Evolutionary conservation across 1,284 basidiomycete genomes (phyloP), one percentile per base, ranked within the genome.

Genomic region (Ceratobasidium sp.): DNA sequence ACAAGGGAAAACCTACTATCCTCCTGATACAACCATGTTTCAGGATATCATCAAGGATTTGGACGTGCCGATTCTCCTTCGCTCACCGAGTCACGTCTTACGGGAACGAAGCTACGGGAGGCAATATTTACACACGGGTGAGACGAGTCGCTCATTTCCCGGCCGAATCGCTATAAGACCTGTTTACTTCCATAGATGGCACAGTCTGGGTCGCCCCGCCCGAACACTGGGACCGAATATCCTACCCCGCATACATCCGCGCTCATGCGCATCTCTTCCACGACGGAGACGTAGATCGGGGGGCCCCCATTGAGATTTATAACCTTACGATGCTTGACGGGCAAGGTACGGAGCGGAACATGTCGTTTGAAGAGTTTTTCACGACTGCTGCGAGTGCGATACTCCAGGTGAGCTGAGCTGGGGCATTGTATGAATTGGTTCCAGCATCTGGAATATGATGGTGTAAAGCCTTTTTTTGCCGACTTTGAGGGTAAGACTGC

Each of bases 241-340:
- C 97, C 54, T 98, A 93, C 85, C 97, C 97, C 0, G 96, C 94
- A 0, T 98, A 98, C 81, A 81, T 95, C 68, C 88, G 91, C 61
- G 96, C 96, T 9, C 94, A 98, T 82, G 79, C 81, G 59, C 84
- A 86, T 24, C 84, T 98, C 27, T 95, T 98, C 79, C 84, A 86
- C 69, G 82, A 85, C 74, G 89, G 88, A 37, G 91, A 98, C 79
- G 87, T 96, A 7, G 94, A 96, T 81, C 80, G 84, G 19, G 95
- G 94, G 4, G 79, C 24, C 27, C 61, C 29, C 6, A 37, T 46
- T 22, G 41, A 63, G 13, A 8, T 11, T 3, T 29, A 29, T 13
- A 63, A 63, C 14, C 61, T 63, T 19, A 14, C 39, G 1, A 31
- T 63, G 41, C 24, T 63, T 27, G 61, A 63, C 19, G 61, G 61